These are phyloP conservation scores for Colletotrichum theobromicola DNA, from an alignment of 2,329 filamentous ascomycete species.

Conservation along the genomic window DNA sequence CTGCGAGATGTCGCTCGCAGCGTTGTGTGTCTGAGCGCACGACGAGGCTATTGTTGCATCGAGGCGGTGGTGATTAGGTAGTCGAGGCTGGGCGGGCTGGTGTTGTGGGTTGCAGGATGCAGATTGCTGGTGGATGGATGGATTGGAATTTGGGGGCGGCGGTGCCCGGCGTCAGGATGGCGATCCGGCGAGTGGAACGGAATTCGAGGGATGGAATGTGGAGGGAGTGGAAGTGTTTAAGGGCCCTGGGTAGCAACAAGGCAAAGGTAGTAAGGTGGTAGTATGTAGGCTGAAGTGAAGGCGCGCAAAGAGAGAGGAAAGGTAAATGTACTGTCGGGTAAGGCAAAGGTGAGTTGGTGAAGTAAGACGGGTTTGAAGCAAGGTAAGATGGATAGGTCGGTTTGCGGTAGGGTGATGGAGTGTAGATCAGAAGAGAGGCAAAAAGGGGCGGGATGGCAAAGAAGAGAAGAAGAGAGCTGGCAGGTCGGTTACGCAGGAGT, in stretches of 20 bases:
- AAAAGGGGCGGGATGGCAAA: neutral
- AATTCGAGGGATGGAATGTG: slow-evolving; percentile 13
- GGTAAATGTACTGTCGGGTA: neutral
- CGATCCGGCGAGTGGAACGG: neutral
- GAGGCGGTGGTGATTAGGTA: slow-evolving; percentile 16
- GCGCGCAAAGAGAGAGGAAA: neutral
- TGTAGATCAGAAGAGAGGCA: neutral
- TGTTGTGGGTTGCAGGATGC: neutral
- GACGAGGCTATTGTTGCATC: slow-evolving; percentile 21
- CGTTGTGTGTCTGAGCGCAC: slow-evolving; percentile 7
- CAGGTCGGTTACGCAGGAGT: neutral
- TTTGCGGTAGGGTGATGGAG: neutral
- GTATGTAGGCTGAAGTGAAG: slow-evolving; percentile 22
- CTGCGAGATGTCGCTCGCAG: slow-evolving; percentile 4
- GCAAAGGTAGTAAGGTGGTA: neutral
- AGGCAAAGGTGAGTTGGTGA: neutral
- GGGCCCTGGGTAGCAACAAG: neutral
- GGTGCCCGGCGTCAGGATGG: neutral
- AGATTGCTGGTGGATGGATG: neutral
- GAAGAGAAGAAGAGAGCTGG: neutral
- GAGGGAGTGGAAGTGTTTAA: slow-evolving; percentile 2
- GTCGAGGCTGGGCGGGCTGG: neutral
- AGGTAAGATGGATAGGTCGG: neutral
- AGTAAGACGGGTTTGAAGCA: neutral
- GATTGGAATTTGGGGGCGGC: slow-evolving; percentile 7